Evolutionary conservation across 768 basidiomycete genomes (phyloP).

Genomic region (Rhodocollybia butyracea): DNA sequence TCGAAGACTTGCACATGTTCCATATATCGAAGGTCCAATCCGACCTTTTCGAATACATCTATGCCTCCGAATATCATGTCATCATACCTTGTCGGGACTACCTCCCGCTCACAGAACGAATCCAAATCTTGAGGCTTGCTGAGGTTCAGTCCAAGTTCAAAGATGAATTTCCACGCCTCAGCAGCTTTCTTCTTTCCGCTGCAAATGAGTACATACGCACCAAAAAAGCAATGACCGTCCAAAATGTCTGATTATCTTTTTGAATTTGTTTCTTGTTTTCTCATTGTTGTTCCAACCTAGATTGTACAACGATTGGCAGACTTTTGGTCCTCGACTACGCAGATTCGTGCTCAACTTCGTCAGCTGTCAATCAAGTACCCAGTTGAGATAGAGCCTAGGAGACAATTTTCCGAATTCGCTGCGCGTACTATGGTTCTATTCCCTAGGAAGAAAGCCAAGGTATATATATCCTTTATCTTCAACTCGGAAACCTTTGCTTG

Average conservation of each 20-base stretch:
- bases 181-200: constrained; percentile 45
- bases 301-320: constrained; percentile 62
- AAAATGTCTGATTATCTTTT: no score
- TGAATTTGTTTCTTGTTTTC: background rate
- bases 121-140: constrained; percentile 46
- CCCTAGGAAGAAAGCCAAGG: constrained; percentile 55
- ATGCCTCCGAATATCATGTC: constrained; percentile 60
- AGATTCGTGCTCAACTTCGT: constrained; percentile 67
- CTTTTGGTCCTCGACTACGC: constrained; percentile 73
- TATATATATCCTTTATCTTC: constrained; percentile 61
- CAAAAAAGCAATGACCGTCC: no score
- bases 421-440: constrained; percentile 58
- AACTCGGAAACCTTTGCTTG: constrained; percentile 48
- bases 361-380: constrained; percentile 70
- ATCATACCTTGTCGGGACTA: constrained; percentile 65
- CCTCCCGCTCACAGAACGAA: constrained; percentile 44
- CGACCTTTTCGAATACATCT: constrained; percentile 62
- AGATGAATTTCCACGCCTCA: constrained; percentile 63
- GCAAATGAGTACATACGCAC: constrained; percentile 43
- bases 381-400: constrained; percentile 44
- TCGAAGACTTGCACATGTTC: constrained; percentile 72
- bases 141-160: constrained; percentile 40
- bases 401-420: constrained; percentile 38
- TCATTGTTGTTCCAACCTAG: constrained; percentile 30
- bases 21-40: constrained; percentile 51